Evolutionary conservation across 352 stramenopile species (phyloP).

Genomic region (Phytophthora constricta): DNA sequence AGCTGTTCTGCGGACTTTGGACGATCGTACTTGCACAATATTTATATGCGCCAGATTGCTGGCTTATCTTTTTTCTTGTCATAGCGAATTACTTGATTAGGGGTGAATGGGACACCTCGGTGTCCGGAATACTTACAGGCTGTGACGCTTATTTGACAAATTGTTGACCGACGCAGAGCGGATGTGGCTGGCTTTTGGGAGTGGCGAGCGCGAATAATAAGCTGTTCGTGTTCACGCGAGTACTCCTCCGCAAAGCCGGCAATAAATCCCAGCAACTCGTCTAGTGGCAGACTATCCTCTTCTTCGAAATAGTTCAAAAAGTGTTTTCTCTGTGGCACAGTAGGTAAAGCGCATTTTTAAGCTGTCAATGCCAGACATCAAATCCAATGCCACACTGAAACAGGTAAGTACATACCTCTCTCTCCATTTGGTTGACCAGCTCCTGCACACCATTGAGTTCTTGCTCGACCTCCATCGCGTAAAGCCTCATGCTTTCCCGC

Average conservation of each 20-base stretch:
- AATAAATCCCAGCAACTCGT: conserved; percentile 71
- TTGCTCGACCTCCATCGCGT: conserved; percentile 64
- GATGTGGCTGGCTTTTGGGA: conserved; percentile 19
- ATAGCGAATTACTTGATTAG: not conserved
- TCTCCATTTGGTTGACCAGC: conserved; percentile 55
- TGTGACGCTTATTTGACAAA: conserved; percentile 31
- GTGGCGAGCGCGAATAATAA: conserved; percentile 34
- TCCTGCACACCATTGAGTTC: conserved; percentile 57
- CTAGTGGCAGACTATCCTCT: conserved; percentile 64
- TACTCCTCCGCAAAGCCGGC: conserved; percentile 72
- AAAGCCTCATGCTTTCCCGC: conserved; percentile 54
- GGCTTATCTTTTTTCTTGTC: not conserved
- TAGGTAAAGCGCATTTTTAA: not conserved
- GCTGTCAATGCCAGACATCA: not conserved
- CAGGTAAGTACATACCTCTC: conserved; percentile 49
- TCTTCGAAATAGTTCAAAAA: conserved; percentile 86
- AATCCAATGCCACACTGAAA: not conserved
- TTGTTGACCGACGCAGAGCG: conserved; percentile 18
- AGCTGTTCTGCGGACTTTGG: too few species aligned
- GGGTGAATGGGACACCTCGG: not conserved
- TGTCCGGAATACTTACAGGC: conserved; percentile 22
- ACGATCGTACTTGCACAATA: not conserved
- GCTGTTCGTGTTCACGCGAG: conserved; percentile 55
- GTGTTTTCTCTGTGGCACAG: conserved; percentile 47
- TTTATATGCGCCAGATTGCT: conserved; percentile 1